A percentile compares a stretch with the other conserved stretches of the same genome.
These are phyloP conservation scores for Arthroderma uncinatum DNA, from an alignment of 2,329 filamentous ascomycete species.

Conservation along the genomic window DNA sequence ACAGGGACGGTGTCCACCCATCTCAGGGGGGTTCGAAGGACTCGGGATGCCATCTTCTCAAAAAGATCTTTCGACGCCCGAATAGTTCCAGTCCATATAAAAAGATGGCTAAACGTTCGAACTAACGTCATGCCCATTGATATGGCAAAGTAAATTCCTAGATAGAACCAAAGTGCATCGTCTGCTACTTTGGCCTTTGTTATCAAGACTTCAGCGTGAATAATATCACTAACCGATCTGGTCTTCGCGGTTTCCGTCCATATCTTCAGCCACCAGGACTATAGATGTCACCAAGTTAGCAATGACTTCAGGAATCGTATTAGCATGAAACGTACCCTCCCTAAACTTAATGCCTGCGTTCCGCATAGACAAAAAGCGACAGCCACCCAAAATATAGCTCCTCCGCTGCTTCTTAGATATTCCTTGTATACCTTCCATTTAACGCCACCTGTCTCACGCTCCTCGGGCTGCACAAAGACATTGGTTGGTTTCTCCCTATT, in stretches of 20 bases:
- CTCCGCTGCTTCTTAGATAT: conserved; percentile 3
- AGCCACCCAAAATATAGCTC: conserved; percentile 1
- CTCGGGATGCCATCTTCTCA: conserved; percentile 56
- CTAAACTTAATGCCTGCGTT: background rate
- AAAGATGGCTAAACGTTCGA: conserved; percentile 50
- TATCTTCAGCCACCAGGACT: conserved; percentile 6
- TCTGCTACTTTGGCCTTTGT: background rate
- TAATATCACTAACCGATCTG: background rate
- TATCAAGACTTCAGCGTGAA: background rate
- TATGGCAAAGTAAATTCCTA: conserved; percentile 54
- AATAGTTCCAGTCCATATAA: conserved; percentile 69
- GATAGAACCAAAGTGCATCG: conserved; percentile 10
- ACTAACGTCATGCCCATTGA: conserved; percentile 49
- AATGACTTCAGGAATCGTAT: background rate
- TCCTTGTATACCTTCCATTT: conserved; percentile 2
- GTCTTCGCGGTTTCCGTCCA: background rate
- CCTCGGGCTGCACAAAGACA: background rate
- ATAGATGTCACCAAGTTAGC: background rate
- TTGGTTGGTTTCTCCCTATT: background rate
- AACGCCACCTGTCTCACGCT: conserved; percentile 3
- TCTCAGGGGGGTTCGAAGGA: conserved; percentile 71
- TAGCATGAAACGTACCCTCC: background rate
- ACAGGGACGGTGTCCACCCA: conserved; percentile 88
- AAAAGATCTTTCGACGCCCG: conserved; percentile 67
- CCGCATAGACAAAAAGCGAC: background rate